Evolutionary conservation across 768 basidiomycete species (phyloP).

Genomic region (Psilocybe cyanescens): DNA sequence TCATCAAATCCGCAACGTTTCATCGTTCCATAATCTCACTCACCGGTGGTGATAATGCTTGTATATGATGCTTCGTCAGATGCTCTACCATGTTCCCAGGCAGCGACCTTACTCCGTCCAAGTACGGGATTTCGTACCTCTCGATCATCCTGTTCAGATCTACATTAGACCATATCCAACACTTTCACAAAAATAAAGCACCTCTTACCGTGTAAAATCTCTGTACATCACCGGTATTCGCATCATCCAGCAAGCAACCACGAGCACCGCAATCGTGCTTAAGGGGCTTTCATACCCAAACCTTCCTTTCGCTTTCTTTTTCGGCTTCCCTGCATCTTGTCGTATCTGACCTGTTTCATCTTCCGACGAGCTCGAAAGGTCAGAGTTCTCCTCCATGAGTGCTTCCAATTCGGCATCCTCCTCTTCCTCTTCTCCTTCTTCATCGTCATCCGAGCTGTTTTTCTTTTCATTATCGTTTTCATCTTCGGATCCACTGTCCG

Average conservation of each 20-base stretch:
- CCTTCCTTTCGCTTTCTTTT: constrained; percentile 22
- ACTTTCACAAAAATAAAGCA: background rate
- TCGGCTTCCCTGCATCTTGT: constrained; percentile 11
- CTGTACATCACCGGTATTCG: constrained; percentile 75
- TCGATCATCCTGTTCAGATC: constrained; percentile 64
- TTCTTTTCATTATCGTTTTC: constrained; percentile 19
- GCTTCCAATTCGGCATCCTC: constrained; percentile 43
- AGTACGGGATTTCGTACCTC: constrained; percentile 76
- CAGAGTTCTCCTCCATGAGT: constrained; percentile 47
- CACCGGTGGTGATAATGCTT: constrained; percentile 75
- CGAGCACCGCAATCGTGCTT: constrained; percentile 66
- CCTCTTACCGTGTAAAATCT: constrained; percentile 72
- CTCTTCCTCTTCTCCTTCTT: constrained; percentile 19
- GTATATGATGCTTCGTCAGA: constrained; percentile 70
- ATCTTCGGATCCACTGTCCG: constrained; percentile 12
- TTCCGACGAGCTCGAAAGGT: constrained; percentile 41
- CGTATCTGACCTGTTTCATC: constrained; percentile 30
- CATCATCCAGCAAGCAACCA: constrained; percentile 80
- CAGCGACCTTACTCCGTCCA: constrained; percentile 68
- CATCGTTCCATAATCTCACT: constrained; percentile 25
- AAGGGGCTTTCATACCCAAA: constrained; percentile 40
- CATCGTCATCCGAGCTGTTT: constrained; percentile 23
- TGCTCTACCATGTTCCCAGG: constrained; percentile 66
- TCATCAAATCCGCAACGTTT: background rate
- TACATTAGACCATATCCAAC: constrained; percentile 3